Base-by-base conservation (phyloP, 257 asterid species). In the Lycium ferocissimum region DNA sequence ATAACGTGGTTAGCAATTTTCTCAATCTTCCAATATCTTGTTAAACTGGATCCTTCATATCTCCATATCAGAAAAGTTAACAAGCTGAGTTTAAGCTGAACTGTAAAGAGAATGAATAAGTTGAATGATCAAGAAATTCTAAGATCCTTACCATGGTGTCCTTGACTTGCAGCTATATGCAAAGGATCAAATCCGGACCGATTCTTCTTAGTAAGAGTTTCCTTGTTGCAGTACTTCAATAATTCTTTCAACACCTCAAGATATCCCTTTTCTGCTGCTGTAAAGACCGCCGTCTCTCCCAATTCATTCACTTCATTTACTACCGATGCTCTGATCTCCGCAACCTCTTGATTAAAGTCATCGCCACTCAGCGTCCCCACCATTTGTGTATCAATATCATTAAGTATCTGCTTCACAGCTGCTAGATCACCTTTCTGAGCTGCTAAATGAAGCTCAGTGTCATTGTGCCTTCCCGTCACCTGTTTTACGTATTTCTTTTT, bases 381-480 rank as follows among this genome's bases (percentile, higher is more conserved):
- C 89, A 89, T 85, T 78, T 91, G 93, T 76, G 87, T 83, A 65
- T 91, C 89, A 45, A 91, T 91, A 67, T 82, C 93, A 79, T 88
- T 71, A 56, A 91, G 88, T 33, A 91, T 88, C 86, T 88, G 92
- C 85, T 80, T 87, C 83, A 91, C 92, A 9, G 90, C 91, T 14
- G 61, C 85, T 71, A 91, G 88, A 84, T 91, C 93, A 14, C 93
- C 93, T 69, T 84, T 85, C 81, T 91, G 93, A 83, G 93, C 93
- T 11, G 93, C 93, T 86, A 91, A 89, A 82, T 91, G 93, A 76
- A 91, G 89, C 83, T 89, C 92, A 0, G 92, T 91, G 83, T 91
- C 93, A 79, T 91, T 91, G 83, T 91, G 92, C 83, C 92, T 86
- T 5, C 93, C 93, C 6, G 93, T 91, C 86, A 91, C 93, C 85